These are phyloP conservation scores for Coriaria nepalensis DNA, from an alignment of 306 rosid genomes.

Conservation along the genomic window DNA sequence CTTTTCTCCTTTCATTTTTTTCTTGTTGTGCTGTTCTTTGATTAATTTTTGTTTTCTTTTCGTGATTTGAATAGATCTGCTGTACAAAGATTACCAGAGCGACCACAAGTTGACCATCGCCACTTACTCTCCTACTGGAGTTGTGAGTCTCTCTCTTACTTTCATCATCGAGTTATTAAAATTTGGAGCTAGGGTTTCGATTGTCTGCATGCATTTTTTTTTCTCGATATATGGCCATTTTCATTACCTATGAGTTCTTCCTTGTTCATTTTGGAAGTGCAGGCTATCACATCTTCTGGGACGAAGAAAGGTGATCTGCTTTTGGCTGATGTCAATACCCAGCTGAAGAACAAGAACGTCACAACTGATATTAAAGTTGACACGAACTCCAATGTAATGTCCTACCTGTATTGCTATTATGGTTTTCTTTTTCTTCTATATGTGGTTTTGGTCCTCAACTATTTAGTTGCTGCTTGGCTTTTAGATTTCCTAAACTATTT, in stretches of 20 bases:
- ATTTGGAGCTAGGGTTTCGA: constrained; percentile 7
- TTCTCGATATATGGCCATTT: background rate
- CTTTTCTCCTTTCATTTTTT: background rate
- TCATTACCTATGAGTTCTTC: background rate
- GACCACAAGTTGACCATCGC: constrained; percentile 85
- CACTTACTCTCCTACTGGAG: constrained; percentile 88
- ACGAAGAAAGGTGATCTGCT: constrained; percentile 58
- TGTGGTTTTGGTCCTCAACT: too few species aligned
- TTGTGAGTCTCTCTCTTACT: constrained; percentile 23
- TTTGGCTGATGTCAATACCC: constrained; percentile 71
- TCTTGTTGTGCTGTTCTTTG: background rate
- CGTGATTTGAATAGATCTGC: constrained; percentile 39
- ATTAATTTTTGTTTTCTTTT: background rate
- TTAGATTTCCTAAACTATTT: too few species aligned
- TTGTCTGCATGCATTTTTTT: background rate
- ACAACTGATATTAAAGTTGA: constrained; percentile 86
- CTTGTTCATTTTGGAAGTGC: constrained; percentile 13
- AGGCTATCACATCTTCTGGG: constrained; percentile 77
- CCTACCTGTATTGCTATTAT: too few species aligned
- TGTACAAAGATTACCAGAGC: constrained; percentile 77
- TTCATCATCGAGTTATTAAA: background rate
- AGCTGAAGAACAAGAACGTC: constrained; percentile 61
- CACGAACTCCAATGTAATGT: constrained; percentile 53
- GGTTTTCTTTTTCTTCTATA: too few species aligned
- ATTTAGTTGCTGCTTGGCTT: too few species aligned